Evolutionary conservation across 2,329 filamentous ascomycete genomes (phyloP), one percentile per base, ranked within the genome.

Genomic region (Didymella pinodella): DNA sequence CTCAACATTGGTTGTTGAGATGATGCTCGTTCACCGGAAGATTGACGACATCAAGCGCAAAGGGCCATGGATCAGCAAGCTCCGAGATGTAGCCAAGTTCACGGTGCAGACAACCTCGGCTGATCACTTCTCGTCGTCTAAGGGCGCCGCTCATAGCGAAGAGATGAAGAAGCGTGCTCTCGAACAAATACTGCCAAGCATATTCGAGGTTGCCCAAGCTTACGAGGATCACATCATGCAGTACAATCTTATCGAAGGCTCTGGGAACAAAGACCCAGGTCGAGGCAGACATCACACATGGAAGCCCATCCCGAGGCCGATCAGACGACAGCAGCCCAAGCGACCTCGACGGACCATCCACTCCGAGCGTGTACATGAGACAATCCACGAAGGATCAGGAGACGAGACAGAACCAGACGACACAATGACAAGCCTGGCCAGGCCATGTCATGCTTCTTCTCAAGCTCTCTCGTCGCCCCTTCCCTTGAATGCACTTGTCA

Each of bases 221-320:
- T 66, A 71, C 45, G 72, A 76, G 57, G 72, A 74, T 32, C 68
- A 74, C 54, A 32, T 75, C 12, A 63, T 63, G 16, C 63, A 65
- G 40, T 65, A 72, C 43, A 47, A 59, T 7, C 64, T 74, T 1
- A 72, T 64, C 26, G 68, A 74, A 48, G 68, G 65, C 10, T 60
- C 53, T 14, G 66, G 60, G 11, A 62, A 66, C 14, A 41, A 45
- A 7, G 67, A 73, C 28, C 61, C 64, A 14, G 63, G 59, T 3
- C 59, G 51, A 18, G 72, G 73, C 18, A 70, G 63, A 43, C 40
- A 62, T 16, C 56, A 69, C 26, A 68, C 64, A 4, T 75, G 72
- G 72, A 61, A 64, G 28, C 53, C 58, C 8, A 57, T 65, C 3
- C 61, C 66, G 26, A 65, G 65, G 45, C 69, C 68, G n/a, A 31